Conservation (phyloP, 352 stramenopile genomes). For the Blastocystis hominis region DNA sequence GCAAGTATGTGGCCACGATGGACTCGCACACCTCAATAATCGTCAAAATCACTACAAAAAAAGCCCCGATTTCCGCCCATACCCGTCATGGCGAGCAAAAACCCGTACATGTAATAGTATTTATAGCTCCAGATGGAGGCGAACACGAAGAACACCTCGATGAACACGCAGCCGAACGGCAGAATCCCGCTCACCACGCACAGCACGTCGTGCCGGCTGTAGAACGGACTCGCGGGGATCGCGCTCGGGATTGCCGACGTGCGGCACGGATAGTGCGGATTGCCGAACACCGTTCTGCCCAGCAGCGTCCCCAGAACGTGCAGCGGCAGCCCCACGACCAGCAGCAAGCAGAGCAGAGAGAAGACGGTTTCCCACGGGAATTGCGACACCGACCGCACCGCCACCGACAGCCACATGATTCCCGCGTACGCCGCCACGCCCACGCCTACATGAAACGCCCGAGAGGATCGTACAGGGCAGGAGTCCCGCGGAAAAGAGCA, state of each 20-base stretch:
- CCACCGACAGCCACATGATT: conserved; percentile 75
- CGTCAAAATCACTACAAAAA: conserved; percentile 88
- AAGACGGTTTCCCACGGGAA: conserved; percentile 87
- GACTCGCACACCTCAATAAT: conserved; percentile 93
- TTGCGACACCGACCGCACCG: conserved; percentile 86
- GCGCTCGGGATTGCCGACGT: conserved; percentile 89
- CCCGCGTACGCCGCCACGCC: conserved; percentile 60
- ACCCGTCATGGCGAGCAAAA: conserved; percentile 72
- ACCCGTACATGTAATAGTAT: conserved; percentile 99
- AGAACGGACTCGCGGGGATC: conserved; percentile 73
- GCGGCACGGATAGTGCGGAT: conserved; percentile 71
- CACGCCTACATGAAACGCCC: neutral
- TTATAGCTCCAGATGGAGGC: conserved; percentile 99
- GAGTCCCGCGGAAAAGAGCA: conserved; percentile 60
- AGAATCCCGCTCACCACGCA: conserved; percentile 85
- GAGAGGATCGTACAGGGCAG: conserved; percentile 61
- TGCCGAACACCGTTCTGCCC: conserved; percentile 72
- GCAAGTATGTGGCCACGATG: conserved; percentile 95
- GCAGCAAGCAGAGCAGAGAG: conserved; percentile 72
- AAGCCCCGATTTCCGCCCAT: conserved; percentile 61
- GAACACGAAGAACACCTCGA: conserved; percentile 99
- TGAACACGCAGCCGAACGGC: conserved; percentile 96
- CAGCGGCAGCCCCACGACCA: conserved; percentile 85
- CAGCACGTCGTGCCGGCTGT: conserved; percentile 72
- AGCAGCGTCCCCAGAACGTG: conserved; percentile 87